Evolutionary conservation across 495 filamentous ascomycete genomes (phyloP), one percentile per base, ranked within the genome.

Genomic region (Chaetomium cochliodes): DNA sequence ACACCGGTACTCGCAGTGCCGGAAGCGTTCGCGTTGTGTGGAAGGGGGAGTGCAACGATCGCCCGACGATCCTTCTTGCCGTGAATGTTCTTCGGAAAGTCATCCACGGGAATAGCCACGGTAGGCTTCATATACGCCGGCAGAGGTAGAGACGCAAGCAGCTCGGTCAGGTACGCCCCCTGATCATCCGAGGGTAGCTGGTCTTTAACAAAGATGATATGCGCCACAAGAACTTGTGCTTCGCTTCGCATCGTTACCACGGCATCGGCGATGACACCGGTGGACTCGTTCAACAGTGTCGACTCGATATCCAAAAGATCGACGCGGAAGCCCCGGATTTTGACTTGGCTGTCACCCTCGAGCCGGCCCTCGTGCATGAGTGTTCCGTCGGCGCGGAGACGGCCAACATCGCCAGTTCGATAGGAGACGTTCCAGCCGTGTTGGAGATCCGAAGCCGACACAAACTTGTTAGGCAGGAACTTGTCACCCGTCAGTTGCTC

Each of bases 241-340:
- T 42, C 33, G 54, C 8, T 42, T 4, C 54, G 33, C 33, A 42
- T 15, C 2, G 18, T 22, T 9, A 57, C 37, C 18, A 42, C 54
- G n/a, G 54, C 54, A 11, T 41, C 37, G 0, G 7, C n/a, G 22
- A 57, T 57, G 6, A 12, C 3, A 5, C 74, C 76, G 0, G 69
- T 57, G 1, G 75, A 64, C 0, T 67, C 54, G 2, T 60, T 12
- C 3, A 82, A 2, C 0, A 84, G 70, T 11, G 65, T 63, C 2
- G 18, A 23, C 65, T 84, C 82, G 7, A 86, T 72, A 15, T 87
- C 84, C 16, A 73, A 57, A 0, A 87, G 62, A 6, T 87, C 82
- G 12, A 86, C 78, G 0, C 84, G 81, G 8, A 84, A 58, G 0
- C 85, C 85, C 0, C 79, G 70, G 3, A 87, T 46, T 62, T 87